Evolutionary conservation across 1,284 basidiomycete species (phyloP).

Genomic region (Leccinum fallax): DNA sequence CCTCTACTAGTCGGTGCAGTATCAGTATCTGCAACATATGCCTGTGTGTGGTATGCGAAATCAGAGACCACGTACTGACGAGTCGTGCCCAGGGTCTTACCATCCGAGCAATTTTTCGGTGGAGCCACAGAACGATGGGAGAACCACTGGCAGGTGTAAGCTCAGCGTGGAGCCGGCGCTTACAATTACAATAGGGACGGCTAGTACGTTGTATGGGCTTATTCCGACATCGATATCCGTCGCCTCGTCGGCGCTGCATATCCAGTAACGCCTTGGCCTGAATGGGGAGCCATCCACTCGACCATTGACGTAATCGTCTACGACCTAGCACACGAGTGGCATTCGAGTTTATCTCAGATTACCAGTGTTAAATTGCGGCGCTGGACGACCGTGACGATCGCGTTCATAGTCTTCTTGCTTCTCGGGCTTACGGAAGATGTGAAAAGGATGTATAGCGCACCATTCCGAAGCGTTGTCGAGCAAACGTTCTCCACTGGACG

Average conservation of each 20-base stretch:
- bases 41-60: slow-evolving; percentile 14
- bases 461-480: slow-evolving; percentile 8
- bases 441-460: slow-evolving; percentile 18
- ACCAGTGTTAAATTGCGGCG: slow-evolving; percentile 21
- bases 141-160: neutral
- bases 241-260: slow-evolving; percentile 7
- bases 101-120: slow-evolving; percentile 8
- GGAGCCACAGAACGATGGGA: neutral
- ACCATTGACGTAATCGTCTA: slow-evolving; percentile 11
- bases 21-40: slow-evolving; percentile 30
- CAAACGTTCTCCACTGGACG: neutral
- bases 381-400: slow-evolving; percentile 19
- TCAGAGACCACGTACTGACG: slow-evolving; percentile 1
- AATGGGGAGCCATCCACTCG: slow-evolving; percentile 24
- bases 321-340: slow-evolving; percentile 17
- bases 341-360: neutral
- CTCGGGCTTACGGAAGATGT: slow-evolving; percentile 28
- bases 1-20: slow-evolving; percentile 37
- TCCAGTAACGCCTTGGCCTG: slow-evolving; percentile 27
- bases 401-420: slow-evolving; percentile 26
- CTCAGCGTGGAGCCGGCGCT: slow-evolving; percentile 15
- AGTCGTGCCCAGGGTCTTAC: slow-evolving; percentile 15
- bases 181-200: slow-evolving; percentile 15
- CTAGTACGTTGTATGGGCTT: slow-evolving; percentile 18
- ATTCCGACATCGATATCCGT: slow-evolving; percentile 20